Evolutionary conservation across 2,329 filamentous ascomycete genomes (phyloP), one percentile per base, ranked within the genome.

Genomic region (Ascochyta fabae): DNA sequence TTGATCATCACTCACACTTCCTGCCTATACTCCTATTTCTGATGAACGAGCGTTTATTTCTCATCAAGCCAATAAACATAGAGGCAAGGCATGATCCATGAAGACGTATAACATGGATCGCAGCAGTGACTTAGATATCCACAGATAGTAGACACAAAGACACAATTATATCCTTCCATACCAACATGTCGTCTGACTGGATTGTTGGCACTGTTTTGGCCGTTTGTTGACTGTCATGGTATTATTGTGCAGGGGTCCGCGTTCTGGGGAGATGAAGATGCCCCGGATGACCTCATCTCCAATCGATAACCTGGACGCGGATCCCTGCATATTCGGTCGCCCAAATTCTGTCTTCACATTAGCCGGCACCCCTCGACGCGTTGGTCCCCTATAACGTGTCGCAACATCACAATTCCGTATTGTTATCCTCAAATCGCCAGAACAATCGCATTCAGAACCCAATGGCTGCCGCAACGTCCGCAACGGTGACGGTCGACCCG

Each of bases 331-430:
- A 29, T 13, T 58, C 41, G 55, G 34, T 55, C 52, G 53, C 55
- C 59, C 58, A 54, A 48, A 66, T 59, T 55, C 61, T 62, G 34
- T 39, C 31, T 39, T 27, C 44, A 47, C 36, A 58, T 59, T 50
- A 51, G 29, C 51, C 40, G 46, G 44, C 27, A 49, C 57, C 59
- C 58, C 57, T 62, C 63, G 46, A 61, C 62, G 59, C 60, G 59
- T 49, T 50, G 38, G 34, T 48, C 31, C 50, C 53, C 51, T 59
- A 61, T 55, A 39, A 33, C 51, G 59, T 57, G 57, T 61, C 48
- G 43, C 44, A 58, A 45, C 43, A 49, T 29, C 34, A 24, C 35
- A 43, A 40, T 22, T 23, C 36, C 24, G 3, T 43, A 33, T 38
- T 23, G 35, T 45, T 23, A 16, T 16, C 42, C 34, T 29, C 22